Percentiles rank a stretch among this genome's conserved stretches.
Evolutionary conservation across 495 filamentous ascomycete species (phyloP).

Genomic region (Aspergillus funiculosus): DNA sequence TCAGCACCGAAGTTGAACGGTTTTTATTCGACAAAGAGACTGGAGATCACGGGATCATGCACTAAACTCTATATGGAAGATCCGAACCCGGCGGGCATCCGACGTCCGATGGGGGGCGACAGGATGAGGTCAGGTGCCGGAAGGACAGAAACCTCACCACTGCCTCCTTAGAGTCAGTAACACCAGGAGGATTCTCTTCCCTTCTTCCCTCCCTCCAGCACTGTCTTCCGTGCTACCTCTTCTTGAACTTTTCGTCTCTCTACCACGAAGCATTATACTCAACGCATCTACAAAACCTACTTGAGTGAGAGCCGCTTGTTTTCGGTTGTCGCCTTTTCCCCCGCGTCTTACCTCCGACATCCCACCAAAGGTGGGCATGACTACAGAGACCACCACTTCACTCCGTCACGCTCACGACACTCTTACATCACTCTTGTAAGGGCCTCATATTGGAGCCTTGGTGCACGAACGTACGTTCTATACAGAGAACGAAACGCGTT

Average conservation of each 20-base stretch:
- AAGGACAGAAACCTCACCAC: slow-evolving; percentile 24
- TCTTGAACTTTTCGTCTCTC: not conserved
- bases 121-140: slow-evolving; percentile 13
- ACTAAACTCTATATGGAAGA: not conserved
- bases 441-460: not conserved
- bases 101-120: slow-evolving; percentile 11
- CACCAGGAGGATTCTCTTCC: slow-evolving; percentile 6
- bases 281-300: slow-evolving; percentile 2
- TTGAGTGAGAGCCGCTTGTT: slow-evolving; percentile 1
- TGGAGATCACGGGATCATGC: not conserved
- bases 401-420: not conserved
- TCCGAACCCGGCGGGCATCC: not conserved
- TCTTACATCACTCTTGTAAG: not conserved
- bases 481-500: slow-evolving; percentile 16
- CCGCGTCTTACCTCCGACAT: slow-evolving; percentile 16
- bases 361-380: slow-evolving; percentile 21
- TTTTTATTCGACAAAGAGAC: not conserved
- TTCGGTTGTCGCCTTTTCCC: slow-evolving; percentile 15
- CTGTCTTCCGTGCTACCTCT: slow-evolving; percentile 14
- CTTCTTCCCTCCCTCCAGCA: slow-evolving; percentile 13
- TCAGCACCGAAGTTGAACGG: not conserved
- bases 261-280: not conserved
- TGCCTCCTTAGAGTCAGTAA: slow-evolving; percentile 4
- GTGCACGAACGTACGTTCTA: not conserved
- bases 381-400: slow-evolving; percentile 7